These are phyloP conservation scores for Chlamydomonas sphaeroides DNA, from an alignment of 139 green algal species.

Conservation along the genomic window DNA sequence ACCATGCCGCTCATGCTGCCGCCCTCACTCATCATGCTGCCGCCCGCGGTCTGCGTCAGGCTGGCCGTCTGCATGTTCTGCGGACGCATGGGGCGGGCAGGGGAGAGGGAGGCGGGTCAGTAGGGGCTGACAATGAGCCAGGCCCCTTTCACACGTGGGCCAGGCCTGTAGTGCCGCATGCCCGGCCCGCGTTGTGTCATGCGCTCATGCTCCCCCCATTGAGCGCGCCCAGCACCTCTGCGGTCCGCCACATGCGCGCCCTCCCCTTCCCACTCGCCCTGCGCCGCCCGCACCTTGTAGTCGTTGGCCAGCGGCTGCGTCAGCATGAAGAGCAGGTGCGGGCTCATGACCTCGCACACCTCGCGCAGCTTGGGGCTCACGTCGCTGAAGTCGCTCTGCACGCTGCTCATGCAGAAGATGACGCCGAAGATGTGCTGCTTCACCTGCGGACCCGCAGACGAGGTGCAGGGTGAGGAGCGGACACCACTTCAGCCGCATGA, in stretches of 20 bases:
- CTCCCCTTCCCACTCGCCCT: neutral
- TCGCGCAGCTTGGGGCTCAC: conserved; percentile 54
- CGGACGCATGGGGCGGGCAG: neutral
- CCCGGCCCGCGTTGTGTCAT: no score
- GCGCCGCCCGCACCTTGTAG: conserved; percentile 28
- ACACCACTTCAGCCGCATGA: no score
- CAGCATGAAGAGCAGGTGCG: conserved; percentile 55
- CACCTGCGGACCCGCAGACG: no score
- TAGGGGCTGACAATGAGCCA: no score
- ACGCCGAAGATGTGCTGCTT: conserved; percentile 68
- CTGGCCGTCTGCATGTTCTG: conserved; percentile 34
- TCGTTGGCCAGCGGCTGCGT: conserved; percentile 39
- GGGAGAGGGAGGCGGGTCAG: neutral
- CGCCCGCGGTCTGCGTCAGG: conserved; percentile 28
- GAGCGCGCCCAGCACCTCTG: no score
- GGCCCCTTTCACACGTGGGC: no score
- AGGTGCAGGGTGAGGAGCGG: no score
- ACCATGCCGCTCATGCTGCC: conserved; percentile 43
- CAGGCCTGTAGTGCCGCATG: no score
- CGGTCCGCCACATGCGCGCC: no score
- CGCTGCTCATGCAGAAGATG: conserved; percentile 63
- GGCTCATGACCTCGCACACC: conserved; percentile 60
- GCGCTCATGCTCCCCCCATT: no score
- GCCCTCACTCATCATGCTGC: conserved; percentile 25
- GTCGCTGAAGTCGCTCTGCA: conserved; percentile 56